Evolutionary conservation across 1,139 yeast genomes (phyloP).

Genomic region (Lodderomyces elongisporus): DNA sequence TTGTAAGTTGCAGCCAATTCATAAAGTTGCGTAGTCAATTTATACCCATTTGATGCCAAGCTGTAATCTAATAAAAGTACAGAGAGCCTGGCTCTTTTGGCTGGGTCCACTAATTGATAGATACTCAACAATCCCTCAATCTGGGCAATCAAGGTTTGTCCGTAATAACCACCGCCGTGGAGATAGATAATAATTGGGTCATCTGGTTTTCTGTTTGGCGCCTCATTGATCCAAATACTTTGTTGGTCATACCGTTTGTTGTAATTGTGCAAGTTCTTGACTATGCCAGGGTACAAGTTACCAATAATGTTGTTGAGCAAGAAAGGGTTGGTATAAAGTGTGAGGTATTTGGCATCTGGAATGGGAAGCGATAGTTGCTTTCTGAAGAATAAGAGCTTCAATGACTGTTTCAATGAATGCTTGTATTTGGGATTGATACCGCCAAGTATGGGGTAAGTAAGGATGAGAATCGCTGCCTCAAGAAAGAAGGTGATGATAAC

Average conservation of each 20-base stretch:
- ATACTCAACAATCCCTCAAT: constrained; percentile 27
- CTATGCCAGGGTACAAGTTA: constrained; percentile 8
- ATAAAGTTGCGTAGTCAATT: constrained; percentile 32
- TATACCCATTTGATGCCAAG: constrained; percentile 27
- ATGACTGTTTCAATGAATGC: constrained; percentile 7
- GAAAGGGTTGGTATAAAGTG: constrained; percentile 5
- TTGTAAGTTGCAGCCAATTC: constrained; percentile 31
- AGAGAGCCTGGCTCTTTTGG: constrained; percentile 23
- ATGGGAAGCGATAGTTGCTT: constrained; percentile 10
- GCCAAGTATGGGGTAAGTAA: constrained; percentile 11
- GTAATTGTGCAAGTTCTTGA: constrained; percentile 21
- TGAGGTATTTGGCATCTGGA: constrained; percentile 6
- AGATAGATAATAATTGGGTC: constrained; percentile 37
- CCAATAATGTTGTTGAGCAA: constrained; percentile 8
- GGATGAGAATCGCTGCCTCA: constrained; percentile 5
- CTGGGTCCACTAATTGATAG: constrained; percentile 25
- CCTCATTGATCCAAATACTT: constrained; percentile 36
- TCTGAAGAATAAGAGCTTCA: constrained; percentile 9
- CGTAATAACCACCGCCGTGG: constrained; percentile 44
- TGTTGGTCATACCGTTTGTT: constrained; percentile 31
- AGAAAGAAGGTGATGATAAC: constrained; percentile 9
- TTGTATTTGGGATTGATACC: constrained; percentile 10
- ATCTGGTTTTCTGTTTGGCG: constrained; percentile 15
- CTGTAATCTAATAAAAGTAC: constrained; percentile 36
- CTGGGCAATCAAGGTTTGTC: constrained; percentile 33